phyloP scores from a whole-genome alignment of 495 filamentous ascomycete genomes.

The Parathielavia hyrcaniae region DNA sequence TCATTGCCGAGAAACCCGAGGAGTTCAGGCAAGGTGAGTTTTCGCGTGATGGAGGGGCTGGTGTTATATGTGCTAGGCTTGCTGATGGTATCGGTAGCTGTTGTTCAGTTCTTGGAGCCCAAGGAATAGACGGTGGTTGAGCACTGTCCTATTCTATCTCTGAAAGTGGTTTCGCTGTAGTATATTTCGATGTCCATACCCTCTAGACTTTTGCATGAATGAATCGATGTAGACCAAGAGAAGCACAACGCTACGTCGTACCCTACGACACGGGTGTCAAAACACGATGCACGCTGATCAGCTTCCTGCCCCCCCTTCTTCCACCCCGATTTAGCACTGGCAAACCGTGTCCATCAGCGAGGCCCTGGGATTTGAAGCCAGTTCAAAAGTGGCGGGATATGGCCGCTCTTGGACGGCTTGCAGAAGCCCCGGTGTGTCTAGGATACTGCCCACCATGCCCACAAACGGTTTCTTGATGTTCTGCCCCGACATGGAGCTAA shows the following conservation, averaged over 20 bases:
- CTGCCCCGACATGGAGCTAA: slow-evolving; percentile 50
- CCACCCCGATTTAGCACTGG: background rate
- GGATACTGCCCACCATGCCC: slow-evolving; percentile 49
- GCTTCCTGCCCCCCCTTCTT: too few relatives aligned
- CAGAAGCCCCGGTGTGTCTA: slow-evolving; percentile 42
- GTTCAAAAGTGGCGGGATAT: slow-evolving; percentile 15
- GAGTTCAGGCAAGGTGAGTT: slow-evolving; percentile 70
- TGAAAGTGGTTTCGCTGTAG: background rate
- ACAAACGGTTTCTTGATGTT: slow-evolving; percentile 50
- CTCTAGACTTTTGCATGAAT: background rate
- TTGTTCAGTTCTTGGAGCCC: slow-evolving; percentile 56
- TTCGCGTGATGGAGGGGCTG: background rate
- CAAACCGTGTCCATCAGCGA: background rate
- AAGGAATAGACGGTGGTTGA: slow-evolving; percentile 38
- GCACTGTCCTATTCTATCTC: too few relatives aligned
- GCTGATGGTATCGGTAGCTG: slow-evolving; percentile 38
- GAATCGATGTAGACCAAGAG: background rate
- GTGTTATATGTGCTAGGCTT: background rate
- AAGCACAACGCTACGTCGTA: background rate
- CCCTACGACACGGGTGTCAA: background rate
- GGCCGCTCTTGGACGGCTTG: slow-evolving; percentile 25
- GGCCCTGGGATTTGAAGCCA: background rate
- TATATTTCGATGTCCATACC: background rate
- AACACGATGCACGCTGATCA: background rate
- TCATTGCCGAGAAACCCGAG: slow-evolving; percentile 88